Evolutionary conservation across 805 yeast species (phyloP), one percentile per base, ranked within the genome.

Genomic region (Schwanniomyces vanrijiae): DNA sequence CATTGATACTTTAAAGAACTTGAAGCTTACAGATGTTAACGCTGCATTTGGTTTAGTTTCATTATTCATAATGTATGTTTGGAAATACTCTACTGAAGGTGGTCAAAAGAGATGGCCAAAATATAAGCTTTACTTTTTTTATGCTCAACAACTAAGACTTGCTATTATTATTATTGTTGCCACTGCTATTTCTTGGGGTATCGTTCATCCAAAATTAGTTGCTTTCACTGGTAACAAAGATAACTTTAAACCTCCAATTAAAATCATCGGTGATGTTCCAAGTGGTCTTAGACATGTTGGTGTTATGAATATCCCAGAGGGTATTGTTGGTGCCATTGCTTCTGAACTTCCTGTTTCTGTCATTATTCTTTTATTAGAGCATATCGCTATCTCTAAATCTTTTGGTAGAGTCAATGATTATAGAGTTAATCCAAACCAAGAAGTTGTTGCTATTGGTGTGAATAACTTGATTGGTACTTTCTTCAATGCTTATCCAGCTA

Each of bases 321-420:
- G 84, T 2, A 69, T 88, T 31, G 69, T 83, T 34, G 56, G 69
- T 7, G 80, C 77, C 29, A 66, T 91, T 64, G 94, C 88, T 11
- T 68, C 84, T 3, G 92, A 90, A 58, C 69, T 91, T 42, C 97
- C 97, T 7, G 92, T 91, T 40, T 86, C 96, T 13, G 79, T 84
- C 18, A 86, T 91, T 56, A 83, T 91, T 50, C 76, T 91, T 57
- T 78, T 91, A 53, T 76, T 91, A 55, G 97, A 91, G 66, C 97
- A 91, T 65, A 91, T 91, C 62, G 90, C 97, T 44, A 91, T 91
- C 56, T 77, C 97, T 44, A 91, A 90, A 67, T 89, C 97, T 1
- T 91, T 91, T 61, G 97, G 97, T 46, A 81, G 97, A 68, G 73
- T 90, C 55, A 90, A 91, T 62, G 96, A 89, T 64, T 91, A 91